These are phyloP conservation scores for Suhomyces kilbournensis DNA, from an alignment of 805 yeast genomes.

Conservation along the genomic window DNA sequence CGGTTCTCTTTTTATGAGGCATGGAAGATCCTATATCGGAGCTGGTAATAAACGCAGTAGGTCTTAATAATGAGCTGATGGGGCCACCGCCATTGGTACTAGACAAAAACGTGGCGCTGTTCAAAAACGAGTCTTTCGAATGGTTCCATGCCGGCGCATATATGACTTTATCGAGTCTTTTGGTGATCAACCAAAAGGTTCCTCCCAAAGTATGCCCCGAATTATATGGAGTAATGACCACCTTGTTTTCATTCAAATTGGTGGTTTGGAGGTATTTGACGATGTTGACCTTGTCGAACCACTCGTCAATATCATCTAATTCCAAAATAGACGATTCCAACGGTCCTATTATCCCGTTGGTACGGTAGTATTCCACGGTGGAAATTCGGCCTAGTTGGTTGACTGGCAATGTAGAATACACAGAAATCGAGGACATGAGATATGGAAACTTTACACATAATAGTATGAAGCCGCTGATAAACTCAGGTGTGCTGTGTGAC, in stretches of 20 bases:
- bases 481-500: constrained; percentile 84
- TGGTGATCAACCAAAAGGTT: constrained; percentile 76
- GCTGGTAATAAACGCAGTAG: constrained; percentile 79
- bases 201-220: constrained; percentile 96
- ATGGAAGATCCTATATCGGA: constrained; percentile 62
- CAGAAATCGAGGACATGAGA: constrained; percentile 61
- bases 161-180: constrained; percentile 73
- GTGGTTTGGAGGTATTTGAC: constrained; percentile 80
- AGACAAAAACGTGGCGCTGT: constrained; percentile 62
- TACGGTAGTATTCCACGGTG: constrained; percentile 77
- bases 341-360: constrained; percentile 76
- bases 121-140: constrained; percentile 79
- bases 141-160: constrained; percentile 96
- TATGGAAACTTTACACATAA: constrained; percentile 57
- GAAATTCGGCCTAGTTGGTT: constrained; percentile 81
- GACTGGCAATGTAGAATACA: constrained; percentile 88
- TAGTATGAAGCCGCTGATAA: constrained; percentile 74
- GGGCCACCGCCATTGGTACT: constrained; percentile 50
- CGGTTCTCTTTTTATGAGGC: constrained; percentile 62
- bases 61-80: constrained; percentile 63
- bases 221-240: constrained; percentile 74
- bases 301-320: constrained; percentile 69
- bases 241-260: constrained; percentile 59
- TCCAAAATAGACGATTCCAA: constrained; percentile 55
- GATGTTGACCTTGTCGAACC: constrained; percentile 67